Base-by-base conservation (phyloP, 2,329 filamentous ascomycete genomes). In the Lecanicillium sp. region DNA sequence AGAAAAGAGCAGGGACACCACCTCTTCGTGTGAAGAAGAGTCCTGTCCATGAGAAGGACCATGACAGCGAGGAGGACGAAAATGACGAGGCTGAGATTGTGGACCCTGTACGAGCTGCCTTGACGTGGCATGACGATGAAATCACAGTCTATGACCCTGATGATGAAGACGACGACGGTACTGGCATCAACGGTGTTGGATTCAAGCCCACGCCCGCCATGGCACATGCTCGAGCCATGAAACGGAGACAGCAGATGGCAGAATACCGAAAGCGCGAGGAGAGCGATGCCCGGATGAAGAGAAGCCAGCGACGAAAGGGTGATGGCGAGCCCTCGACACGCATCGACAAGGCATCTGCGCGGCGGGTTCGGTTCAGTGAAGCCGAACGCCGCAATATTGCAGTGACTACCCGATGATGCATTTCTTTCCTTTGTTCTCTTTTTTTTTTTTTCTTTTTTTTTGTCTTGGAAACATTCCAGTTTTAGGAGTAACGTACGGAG, bases 91-190 rank as follows among this genome's bases (percentile, higher is more conserved):
- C 53, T 11, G 48, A 56, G 30, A 55, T 74, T 19, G 58, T 66
- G 37, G 74, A 78, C 39, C 72, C 73, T 0, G 52, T 78, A 9
- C 67, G 75, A 27, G 75, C 76, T 6, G 68, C 75, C 3, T 61
- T 81, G 37, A 82, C 78, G 2, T 83, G 78, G 78, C 76, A 77
- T 49, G 75, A 80, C 46, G 72, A 81, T 47, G 78, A 82, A 51
- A 82, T 83, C 43, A 82, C 78, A 2, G 66, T 80, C 19, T 78
- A 81, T 54, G 73, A 80, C 47, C 73, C 76, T 1, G 64, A 76
- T 29, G 78, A 82, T 51, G 68, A 73, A 45, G 78, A 83, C 45
- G 78, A 83, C 49, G 78, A 83, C 50, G 78, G 78, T 36, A 74
- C 71, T 4, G 78, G 78, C 16, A 75, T 83, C 50, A 81, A 83